Percentiles rank a stretch among this genome's conserved stretches.
These are phyloP conservation scores for Candida sanyaensis DNA, from an alignment of 1,139 yeast genomes.

Conservation along the genomic window DNA sequence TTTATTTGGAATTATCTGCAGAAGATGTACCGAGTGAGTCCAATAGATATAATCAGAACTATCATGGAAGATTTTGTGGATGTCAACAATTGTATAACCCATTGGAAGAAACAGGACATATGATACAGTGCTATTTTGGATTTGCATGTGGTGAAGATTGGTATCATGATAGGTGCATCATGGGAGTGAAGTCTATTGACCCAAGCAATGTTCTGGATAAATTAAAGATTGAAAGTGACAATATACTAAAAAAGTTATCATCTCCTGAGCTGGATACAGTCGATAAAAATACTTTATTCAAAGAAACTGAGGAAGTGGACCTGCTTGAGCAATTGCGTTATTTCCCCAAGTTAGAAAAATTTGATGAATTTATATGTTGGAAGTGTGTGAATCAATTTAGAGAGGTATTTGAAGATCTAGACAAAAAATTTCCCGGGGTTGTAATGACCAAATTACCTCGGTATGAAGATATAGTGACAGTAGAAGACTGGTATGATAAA, in stretches of 20 bases:
- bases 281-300: background rate
- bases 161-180: slow-evolving; percentile 90
- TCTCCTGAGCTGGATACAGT: slow-evolving; percentile 55
- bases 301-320: slow-evolving; percentile 15
- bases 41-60: slow-evolving; percentile 76
- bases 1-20: slow-evolving; percentile 21
- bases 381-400: slow-evolving; percentile 60
- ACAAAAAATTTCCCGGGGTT: slow-evolving; percentile 18
- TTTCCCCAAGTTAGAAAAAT: slow-evolving; percentile 60
- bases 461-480: slow-evolving; percentile 27
- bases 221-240: slow-evolving; percentile 27
- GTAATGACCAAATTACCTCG: slow-evolving; percentile 32
- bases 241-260: slow-evolving; percentile 42
- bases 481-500: slow-evolving; percentile 38
- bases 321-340: slow-evolving; percentile 35
- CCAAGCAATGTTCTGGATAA: background rate
- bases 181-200: slow-evolving; percentile 52
- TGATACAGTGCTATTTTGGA: slow-evolving; percentile 91
- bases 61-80: slow-evolving; percentile 69
- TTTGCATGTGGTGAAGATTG: slow-evolving; percentile 89
- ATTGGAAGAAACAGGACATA: slow-evolving; percentile 68
- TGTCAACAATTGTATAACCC: slow-evolving; percentile 73
- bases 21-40: slow-evolving; percentile 64
- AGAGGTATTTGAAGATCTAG: slow-evolving; percentile 28
- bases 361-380: slow-evolving; percentile 83